A percentile compares a stretch with the other conserved stretches of the same genome.
phyloP scores from a whole-genome alignment of 352 stramenopile species.

The Saprolegnia parasitica region DNA sequence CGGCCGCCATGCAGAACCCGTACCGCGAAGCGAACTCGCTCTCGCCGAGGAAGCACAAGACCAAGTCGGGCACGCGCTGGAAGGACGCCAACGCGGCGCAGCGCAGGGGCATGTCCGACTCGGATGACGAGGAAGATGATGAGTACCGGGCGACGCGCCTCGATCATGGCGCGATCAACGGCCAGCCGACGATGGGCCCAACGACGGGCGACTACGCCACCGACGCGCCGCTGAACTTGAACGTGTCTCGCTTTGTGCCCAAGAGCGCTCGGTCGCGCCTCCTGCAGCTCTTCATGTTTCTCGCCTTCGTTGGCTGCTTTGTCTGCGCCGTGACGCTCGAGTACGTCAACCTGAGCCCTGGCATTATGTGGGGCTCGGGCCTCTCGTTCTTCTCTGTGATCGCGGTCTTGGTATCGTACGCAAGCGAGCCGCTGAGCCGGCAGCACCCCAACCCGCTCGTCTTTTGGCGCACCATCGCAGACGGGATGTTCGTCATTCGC shows the following conservation, averaged over 20 bases:
- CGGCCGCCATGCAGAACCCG: conserved; percentile 4
- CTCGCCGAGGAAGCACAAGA: not conserved
- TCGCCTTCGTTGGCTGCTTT: conserved; percentile 41
- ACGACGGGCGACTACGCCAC: not conserved
- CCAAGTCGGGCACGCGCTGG: conserved; percentile 7
- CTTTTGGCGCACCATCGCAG: conserved; percentile 83
- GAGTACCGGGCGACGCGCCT: conserved; percentile 8
- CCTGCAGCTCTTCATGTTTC: conserved; percentile 84
- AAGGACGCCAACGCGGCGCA: not conserved
- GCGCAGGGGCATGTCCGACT: conserved; percentile 9
- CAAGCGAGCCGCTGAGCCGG: conserved; percentile 67
- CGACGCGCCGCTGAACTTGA: conserved; percentile 1
- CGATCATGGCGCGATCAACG: not conserved
- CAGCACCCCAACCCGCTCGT: conserved; percentile 86
- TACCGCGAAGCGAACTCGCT: conserved; percentile 16
- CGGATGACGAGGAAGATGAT: conserved; percentile 20
- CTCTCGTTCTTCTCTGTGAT: conserved; percentile 82
- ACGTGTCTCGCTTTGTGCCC: conserved; percentile 5
- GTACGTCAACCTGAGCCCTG: conserved; percentile 76
- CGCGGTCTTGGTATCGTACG: conserved; percentile 82
- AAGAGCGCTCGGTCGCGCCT: conserved; percentile 40
- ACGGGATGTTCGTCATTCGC: conserved; percentile 79
- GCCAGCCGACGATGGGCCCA: not conserved
- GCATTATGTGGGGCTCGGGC: conserved; percentile 78
- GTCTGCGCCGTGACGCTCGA: conserved; percentile 49